Base-by-base conservation (phyloP, 2,329 filamentous ascomycete genomes). In the Mycogone perniciosa region DNA sequence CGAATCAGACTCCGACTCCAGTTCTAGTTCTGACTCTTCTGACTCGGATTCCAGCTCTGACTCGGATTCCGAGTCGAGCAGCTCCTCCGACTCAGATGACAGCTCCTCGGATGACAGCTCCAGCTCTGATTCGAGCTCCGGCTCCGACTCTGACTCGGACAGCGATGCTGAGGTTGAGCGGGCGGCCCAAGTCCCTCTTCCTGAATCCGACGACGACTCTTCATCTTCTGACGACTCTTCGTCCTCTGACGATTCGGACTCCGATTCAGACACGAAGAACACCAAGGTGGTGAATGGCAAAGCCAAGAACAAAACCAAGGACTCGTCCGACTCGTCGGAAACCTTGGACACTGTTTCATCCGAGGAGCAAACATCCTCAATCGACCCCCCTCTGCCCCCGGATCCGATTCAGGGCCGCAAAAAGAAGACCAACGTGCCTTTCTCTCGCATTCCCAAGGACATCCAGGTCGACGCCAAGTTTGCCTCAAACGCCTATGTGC, bases 401-500 rank as follows among this genome's bases (percentile, higher is more conserved):
- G 71, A 79, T 59, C 76, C 76, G 4, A 56, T 60, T 44, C 2
- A 31, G 4, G 7, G 29, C 34, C 37, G 64, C 57, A 78, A 77
- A 62, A 67, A 69, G 55, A 75, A 67, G 27, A 56, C 78, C 71
- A 72, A 77, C 66, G 79, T 79, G 67, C 90, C 79, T 58, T 96
- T 88, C 74, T 95, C 81, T 55, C 88, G 84, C 62, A 88, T 89
- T 65, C 81, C 81, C 64, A 82, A 80, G 68, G 79, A 85, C 66
- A 80, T 81, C 60, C 71, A 73, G 56, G 86, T 88, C 52, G 85
- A 89, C 61, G 76, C 80, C 26, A 80, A 75, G 61, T 85, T 90
- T 60, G 66, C 82, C 3, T 90, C 85, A 60, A 96, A 97, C 70
- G 81, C 80, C 10, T 97, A 92, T 66, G 77, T 89, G 8, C 77